Conservation (phyloP, 371 early-diverging fungal species). For the Thermomucor indicae-seudaticae region DNA sequence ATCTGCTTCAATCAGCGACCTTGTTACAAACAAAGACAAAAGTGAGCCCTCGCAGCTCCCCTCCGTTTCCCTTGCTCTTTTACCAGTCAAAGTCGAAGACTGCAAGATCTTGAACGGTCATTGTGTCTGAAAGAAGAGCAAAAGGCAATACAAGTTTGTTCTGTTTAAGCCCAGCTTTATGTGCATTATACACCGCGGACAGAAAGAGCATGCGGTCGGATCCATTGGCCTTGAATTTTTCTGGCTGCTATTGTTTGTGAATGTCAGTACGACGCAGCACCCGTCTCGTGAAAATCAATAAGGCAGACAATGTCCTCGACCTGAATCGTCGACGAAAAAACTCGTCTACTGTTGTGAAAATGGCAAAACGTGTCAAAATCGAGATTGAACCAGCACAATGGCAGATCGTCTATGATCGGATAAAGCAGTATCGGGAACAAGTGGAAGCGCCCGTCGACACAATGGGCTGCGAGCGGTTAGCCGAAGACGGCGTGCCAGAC, state of each 20-base stretch:
- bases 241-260: too few species aligned
- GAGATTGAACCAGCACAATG: conserved; percentile 54
- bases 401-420: conserved; percentile 58
- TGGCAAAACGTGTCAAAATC: neutral
- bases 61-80: neutral
- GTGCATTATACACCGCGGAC: too few species aligned
- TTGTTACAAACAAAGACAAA: conserved; percentile 8
- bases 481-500: conserved; percentile 35
- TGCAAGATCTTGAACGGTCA: conserved; percentile 29
- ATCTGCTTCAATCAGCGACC: conserved; percentile 73
- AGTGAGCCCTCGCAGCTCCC: neutral
- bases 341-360: neutral
- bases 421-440: conserved; percentile 58
- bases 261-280: conserved; percentile 11
- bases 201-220: too few species aligned
- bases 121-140: neutral
- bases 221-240: too few species aligned
- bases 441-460: conserved; percentile 92
- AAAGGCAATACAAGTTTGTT: too few species aligned
- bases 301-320: neutral
- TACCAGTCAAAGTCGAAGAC: conserved; percentile 80
- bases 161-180: too few species aligned
- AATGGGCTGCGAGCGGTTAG: conserved; percentile 88
- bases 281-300: conserved; percentile 4
- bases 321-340: neutral